These are phyloP conservation scores for Candida rishiriensis DNA, from an alignment of 805 yeast species.

Conservation along the genomic window DNA sequence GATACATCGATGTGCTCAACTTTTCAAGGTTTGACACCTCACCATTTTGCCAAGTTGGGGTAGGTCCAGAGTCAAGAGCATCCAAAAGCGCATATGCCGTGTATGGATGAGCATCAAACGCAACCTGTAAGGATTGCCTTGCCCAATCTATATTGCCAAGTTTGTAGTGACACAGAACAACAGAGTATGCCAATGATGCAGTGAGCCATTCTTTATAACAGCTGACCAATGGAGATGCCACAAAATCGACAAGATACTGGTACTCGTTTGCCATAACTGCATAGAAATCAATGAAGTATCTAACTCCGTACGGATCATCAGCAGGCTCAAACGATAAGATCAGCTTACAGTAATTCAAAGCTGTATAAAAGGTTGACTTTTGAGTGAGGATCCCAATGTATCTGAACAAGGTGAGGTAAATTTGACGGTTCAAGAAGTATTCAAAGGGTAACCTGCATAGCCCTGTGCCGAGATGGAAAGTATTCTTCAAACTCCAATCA, in stretches of 20 bases:
- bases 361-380: constrained; percentile 73
- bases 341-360: constrained; percentile 68
- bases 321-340: constrained; percentile 64
- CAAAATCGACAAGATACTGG: constrained; percentile 54
- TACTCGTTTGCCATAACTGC: constrained; percentile 63
- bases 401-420: constrained; percentile 69
- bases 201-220: constrained; percentile 66
- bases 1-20: constrained; percentile 52
- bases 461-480: constrained; percentile 54
- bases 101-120: constrained; percentile 54
- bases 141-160: constrained; percentile 41
- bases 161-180: constrained; percentile 56
- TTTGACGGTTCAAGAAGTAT: constrained; percentile 68
- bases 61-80: constrained; percentile 36
- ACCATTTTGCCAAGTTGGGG: constrained; percentile 23
- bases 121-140: constrained; percentile 38
- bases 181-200: constrained; percentile 65
- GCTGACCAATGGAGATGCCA: constrained; percentile 49
- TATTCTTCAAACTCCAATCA: constrained; percentile 64
- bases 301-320: constrained; percentile 80
- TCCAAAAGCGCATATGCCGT: constrained; percentile 49
- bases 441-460: constrained; percentile 72
- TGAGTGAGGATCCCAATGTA: constrained; percentile 67
- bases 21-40: constrained; percentile 29
- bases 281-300: constrained; percentile 78